Evolutionary conservation across 2,329 filamentous ascomycete genomes (phyloP).

Genomic region (Aspergillus pseudonomiae): DNA sequence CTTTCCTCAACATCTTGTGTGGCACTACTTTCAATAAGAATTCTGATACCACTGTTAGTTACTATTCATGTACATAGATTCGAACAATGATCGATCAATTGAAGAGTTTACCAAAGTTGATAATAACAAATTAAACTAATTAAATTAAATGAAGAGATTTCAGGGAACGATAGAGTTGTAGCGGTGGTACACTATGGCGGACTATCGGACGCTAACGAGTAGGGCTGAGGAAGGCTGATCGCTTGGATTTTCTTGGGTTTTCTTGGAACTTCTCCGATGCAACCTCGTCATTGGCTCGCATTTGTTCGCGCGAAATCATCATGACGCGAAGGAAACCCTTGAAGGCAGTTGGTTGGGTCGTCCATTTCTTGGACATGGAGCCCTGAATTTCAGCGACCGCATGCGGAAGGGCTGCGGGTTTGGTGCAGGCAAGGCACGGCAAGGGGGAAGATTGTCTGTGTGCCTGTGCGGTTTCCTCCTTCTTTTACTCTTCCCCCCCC

Average conservation of each 20-base stretch:
- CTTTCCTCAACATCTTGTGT: not conserved
- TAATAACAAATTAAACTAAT: not conserved
- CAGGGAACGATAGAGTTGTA: too few species aligned
- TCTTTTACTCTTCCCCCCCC: not conserved
- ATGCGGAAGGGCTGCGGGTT: not conserved
- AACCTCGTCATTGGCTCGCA: slow-evolving; percentile 3
- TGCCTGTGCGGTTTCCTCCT: not conserved
- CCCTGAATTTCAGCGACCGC: not conserved
- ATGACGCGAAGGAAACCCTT: slow-evolving; percentile 9
- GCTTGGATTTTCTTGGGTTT: not conserved
- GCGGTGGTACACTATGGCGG: not conserved
- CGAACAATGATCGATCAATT: not conserved
- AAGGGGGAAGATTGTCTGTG: not conserved
- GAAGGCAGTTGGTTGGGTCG: not conserved
- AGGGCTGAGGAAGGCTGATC: not conserved
- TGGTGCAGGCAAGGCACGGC: not conserved
- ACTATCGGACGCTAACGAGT: slow-evolving; percentile 2
- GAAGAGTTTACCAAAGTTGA: not conserved
- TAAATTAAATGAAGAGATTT: not conserved
- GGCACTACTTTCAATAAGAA: not conserved
- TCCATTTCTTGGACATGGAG: not conserved
- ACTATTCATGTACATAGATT: slow-evolving; percentile 7
- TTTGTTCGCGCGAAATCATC: not conserved
- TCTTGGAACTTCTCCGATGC: not conserved
- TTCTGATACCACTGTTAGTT: slow-evolving; percentile 4